These are phyloP conservation scores for Epichloe gansuensis DNA, from an alignment of 2,329 filamentous ascomycete species.

Conservation along the genomic window DNA sequence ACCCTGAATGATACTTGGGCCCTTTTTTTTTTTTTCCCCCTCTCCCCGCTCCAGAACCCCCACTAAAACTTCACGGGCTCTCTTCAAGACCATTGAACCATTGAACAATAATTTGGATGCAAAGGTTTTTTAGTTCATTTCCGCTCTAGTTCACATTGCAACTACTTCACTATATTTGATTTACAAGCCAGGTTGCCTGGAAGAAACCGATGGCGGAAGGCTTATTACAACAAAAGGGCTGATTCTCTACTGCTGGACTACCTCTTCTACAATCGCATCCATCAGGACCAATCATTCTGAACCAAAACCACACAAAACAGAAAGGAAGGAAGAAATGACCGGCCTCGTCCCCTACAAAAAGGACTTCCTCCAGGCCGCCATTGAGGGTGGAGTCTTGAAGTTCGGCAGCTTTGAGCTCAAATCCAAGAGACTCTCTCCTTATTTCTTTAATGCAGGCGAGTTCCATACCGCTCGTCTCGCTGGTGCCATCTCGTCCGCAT, in stretches of 20 bases:
- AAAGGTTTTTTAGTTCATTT: background rate
- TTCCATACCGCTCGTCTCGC: slow-evolving; percentile 76
- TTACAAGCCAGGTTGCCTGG: background rate
- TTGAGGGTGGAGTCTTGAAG: slow-evolving; percentile 57
- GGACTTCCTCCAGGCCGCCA: slow-evolving; percentile 56
- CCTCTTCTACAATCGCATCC: background rate
- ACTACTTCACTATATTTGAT: too few relatives aligned
- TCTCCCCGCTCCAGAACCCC: slow-evolving; percentile 3
- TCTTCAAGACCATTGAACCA: background rate
- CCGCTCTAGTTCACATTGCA: too few relatives aligned
- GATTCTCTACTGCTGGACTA: background rate
- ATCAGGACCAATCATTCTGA: background rate
- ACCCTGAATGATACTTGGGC: background rate
- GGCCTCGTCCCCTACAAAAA: slow-evolving; percentile 56
- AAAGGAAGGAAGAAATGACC: slow-evolving; percentile 5
- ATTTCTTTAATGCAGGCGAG: slow-evolving; percentile 94
- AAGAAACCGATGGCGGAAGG: background rate
- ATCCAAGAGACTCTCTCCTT: slow-evolving; percentile 80
- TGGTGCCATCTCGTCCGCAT: slow-evolving; percentile 65
- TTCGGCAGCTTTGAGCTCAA: slow-evolving; percentile 85
- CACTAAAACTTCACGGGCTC: slow-evolving; percentile 4
- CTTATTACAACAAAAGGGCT: background rate
- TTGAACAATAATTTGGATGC: background rate
- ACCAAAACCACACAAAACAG: background rate
- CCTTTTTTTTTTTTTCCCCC: background rate